phyloP scores from a whole-genome alignment of 805 yeast genomes.

The Suhomyces canberraensis region DNA sequence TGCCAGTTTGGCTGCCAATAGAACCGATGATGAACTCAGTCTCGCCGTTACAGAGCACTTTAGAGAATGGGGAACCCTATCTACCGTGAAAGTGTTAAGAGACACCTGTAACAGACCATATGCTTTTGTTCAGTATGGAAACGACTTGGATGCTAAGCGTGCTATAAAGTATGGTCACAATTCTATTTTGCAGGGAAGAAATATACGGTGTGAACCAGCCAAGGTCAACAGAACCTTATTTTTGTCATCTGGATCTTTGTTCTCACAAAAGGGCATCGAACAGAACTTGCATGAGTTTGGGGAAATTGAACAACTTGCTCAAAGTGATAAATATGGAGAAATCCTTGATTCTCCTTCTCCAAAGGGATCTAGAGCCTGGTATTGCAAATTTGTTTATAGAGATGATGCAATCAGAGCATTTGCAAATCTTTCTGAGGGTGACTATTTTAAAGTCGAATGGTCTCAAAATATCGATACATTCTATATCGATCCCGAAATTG shows the following conservation, averaged over 20 bases:
- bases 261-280: slow-evolving; percentile 33
- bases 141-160: slow-evolving; percentile 61
- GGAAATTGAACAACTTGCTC: slow-evolving; percentile 65
- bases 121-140: slow-evolving; percentile 85
- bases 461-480: slow-evolving; percentile 69
- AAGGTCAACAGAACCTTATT: slow-evolving; percentile 85
- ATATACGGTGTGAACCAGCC: slow-evolving; percentile 85
- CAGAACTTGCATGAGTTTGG: slow-evolving; percentile 55
- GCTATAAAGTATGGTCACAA: slow-evolving; percentile 73
- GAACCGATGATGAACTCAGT: slow-evolving; percentile 69
- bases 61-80: slow-evolving; percentile 64
- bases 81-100: slow-evolving; percentile 75
- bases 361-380: slow-evolving; percentile 53
- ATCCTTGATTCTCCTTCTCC: slow-evolving; percentile 6
- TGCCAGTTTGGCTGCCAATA: slow-evolving; percentile 67
- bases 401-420: slow-evolving; percentile 87
- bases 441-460: slow-evolving; percentile 71
- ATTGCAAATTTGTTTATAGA: slow-evolving; percentile 71
- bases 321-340: slow-evolving; percentile 35
- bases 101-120: slow-evolving; percentile 82
- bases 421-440: slow-evolving; percentile 58
- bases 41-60: slow-evolving; percentile 68
- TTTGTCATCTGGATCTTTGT: slow-evolving; percentile 35
- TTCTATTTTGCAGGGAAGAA: slow-evolving; percentile 65
- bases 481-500: slow-evolving; percentile 24